A percentile compares a stretch with the other conserved stretches of the same genome.
Conservation (phyloP, 768 basidiomycete species). For the Psilocybe cubensis region DNA sequence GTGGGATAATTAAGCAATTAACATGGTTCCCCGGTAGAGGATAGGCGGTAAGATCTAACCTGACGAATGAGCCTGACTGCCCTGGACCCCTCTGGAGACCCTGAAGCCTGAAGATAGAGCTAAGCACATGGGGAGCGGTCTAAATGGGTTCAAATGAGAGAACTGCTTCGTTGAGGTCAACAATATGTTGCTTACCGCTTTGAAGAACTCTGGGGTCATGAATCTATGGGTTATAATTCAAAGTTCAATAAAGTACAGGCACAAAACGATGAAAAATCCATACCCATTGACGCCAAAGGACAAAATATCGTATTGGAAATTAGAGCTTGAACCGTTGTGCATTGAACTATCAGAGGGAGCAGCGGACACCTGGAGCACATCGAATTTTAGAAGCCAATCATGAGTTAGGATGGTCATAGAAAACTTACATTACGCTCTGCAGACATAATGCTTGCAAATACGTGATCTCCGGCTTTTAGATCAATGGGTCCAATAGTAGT, state of each 20-base stretch:
- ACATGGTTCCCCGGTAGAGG: not conserved
- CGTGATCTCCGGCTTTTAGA: slow-evolving; percentile 31
- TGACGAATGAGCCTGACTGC: slow-evolving; percentile 40
- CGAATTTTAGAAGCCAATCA: too few species aligned
- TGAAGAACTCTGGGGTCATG: slow-evolving; percentile 42
- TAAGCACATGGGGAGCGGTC: slow-evolving; percentile 48
- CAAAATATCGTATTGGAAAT: slow-evolving; percentile 28
- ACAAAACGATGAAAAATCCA: not conserved
- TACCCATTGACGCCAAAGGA: slow-evolving; percentile 15
- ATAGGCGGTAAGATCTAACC: slow-evolving; percentile 27
- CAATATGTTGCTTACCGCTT: slow-evolving; percentile 31
- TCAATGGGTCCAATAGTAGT: slow-evolving; percentile 25
- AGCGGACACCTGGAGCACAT: slow-evolving; percentile 27
- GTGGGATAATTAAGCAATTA: not conserved
- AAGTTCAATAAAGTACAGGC: not conserved
- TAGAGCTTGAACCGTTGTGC: slow-evolving; percentile 24
- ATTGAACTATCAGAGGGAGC: slow-evolving; percentile 25
- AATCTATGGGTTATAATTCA: slow-evolving; percentile 18
- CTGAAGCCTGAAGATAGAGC: slow-evolving; percentile 47
- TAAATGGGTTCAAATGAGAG: slow-evolving; percentile 16
- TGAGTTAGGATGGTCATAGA: too few species aligned
- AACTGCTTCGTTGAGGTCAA: not conserved
- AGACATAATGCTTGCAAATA: slow-evolving; percentile 39
- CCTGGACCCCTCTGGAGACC: slow-evolving; percentile 41
- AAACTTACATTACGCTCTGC: slow-evolving; percentile 45